Conservation (phyloP, 2,329 filamentous ascomycete species). For the Fusarium mexicanum region DNA sequence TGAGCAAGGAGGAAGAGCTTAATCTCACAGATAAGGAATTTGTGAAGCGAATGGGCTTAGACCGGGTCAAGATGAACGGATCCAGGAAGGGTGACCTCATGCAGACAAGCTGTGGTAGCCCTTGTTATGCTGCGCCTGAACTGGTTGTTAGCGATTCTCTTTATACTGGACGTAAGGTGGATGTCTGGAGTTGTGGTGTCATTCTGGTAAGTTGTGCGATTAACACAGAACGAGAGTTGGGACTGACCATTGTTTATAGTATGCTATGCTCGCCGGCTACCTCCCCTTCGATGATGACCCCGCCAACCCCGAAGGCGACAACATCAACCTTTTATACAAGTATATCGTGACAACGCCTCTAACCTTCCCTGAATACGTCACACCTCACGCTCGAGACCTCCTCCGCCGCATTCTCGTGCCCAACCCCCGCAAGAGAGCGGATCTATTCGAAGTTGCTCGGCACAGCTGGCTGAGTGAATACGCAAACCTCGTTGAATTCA, state of each 20-base stretch:
- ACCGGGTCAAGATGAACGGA: slow-evolving; percentile 79
- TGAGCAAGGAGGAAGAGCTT: slow-evolving; percentile 89
- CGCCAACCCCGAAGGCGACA: slow-evolving; percentile 97
- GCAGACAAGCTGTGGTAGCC: slow-evolving; percentile 98
- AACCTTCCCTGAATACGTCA: slow-evolving; percentile 98
- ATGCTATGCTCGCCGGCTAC: slow-evolving; percentile 98
- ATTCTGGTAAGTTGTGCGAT: slow-evolving; percentile 78
- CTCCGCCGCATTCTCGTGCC: slow-evolving; percentile 93
- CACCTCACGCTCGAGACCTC: slow-evolving; percentile 92
- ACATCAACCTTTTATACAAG: slow-evolving; percentile 98
- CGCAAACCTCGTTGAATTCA: slow-evolving; percentile 94
- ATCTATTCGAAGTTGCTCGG: slow-evolving; percentile 95
- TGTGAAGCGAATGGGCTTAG: slow-evolving; percentile 86
- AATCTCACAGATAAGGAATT: slow-evolving; percentile 88
- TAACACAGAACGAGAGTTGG: background rate
- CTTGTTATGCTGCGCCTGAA: slow-evolving; percentile 96
- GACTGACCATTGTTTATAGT: slow-evolving; percentile 64
- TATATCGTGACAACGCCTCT: slow-evolving; percentile 98
- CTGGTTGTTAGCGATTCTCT: slow-evolving; percentile 96
- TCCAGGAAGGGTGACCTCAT: slow-evolving; percentile 91
- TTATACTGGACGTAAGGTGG: slow-evolving; percentile 96
- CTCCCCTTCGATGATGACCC: slow-evolving; percentile 98
- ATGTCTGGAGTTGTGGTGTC: slow-evolving; percentile 99
- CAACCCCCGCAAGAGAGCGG: slow-evolving; percentile 92
- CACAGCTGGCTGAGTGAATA: slow-evolving; percentile 99